A percentile compares a stretch with the other conserved stretches of the same genome.
Evolutionary conservation across 768 basidiomycete species (phyloP).

Genomic region (Lactarius pseudohatsudake): DNA sequence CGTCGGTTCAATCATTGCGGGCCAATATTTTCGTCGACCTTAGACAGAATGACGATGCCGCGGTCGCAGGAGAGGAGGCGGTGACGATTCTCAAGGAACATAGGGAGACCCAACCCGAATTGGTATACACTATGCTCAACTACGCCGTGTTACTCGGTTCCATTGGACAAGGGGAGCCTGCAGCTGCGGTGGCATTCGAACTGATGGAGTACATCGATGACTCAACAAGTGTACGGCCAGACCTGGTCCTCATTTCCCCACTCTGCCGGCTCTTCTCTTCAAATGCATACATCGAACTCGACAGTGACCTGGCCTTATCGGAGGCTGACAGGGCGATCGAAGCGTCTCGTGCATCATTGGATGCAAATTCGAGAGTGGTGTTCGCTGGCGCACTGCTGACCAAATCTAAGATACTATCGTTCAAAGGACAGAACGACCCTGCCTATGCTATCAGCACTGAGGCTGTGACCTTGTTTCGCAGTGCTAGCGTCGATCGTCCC

Average conservation of each 20-base stretch:
- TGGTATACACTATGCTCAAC: constrained; percentile 14
- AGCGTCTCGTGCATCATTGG: constrained; percentile 1
- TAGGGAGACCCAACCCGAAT: neutral
- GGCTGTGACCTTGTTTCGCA: constrained; percentile 8
- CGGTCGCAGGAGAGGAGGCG: constrained; percentile 1
- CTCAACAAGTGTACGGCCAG: neutral
- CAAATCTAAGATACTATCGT: constrained; percentile 21
- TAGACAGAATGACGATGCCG: constrained; percentile 10
- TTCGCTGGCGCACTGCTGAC: constrained; percentile 15
- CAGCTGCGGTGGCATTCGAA: constrained; percentile 13
- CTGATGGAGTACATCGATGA: constrained; percentile 5
- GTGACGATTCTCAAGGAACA: constrained; percentile 7
- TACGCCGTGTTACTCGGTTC: constrained; percentile 7
- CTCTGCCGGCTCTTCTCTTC: constrained; percentile 16
- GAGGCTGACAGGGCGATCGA: constrained; percentile 6
- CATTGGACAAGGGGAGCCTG: constrained; percentile 5
- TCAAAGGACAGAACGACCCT: constrained; percentile 2
- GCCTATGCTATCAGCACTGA: constrained; percentile 5
- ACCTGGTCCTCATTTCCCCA: neutral
- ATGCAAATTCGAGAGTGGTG: neutral
- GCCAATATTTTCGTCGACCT: constrained; percentile 19
- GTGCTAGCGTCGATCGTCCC: neutral
- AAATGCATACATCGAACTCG: neutral
- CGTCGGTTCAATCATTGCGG: constrained; percentile 4
- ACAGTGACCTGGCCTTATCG: neutral